A percentile compares a stretch with the other conserved stretches of the same genome.
Conservation (phyloP, 2,329 filamentous ascomycete genomes). For the Talaromyces sp. region DNA sequence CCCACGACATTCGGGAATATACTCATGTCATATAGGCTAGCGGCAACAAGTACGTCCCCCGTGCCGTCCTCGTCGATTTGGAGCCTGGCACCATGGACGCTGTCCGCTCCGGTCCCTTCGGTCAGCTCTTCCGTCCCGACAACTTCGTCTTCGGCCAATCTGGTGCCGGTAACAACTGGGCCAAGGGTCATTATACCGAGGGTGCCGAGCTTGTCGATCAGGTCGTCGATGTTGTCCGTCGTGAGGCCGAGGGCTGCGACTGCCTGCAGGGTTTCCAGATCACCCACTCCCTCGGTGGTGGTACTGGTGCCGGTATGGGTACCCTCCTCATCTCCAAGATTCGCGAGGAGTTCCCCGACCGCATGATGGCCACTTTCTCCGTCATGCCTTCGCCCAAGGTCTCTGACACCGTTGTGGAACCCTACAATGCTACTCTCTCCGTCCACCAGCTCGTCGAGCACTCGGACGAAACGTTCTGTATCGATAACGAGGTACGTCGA, state of each 20-base stretch:
- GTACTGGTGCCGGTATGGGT: constrained; percentile 99
- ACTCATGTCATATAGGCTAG: constrained; percentile 60
- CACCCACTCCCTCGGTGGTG: constrained; percentile 99
- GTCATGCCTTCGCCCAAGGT: constrained; percentile 99
- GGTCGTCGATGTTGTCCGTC: constrained; percentile 95
- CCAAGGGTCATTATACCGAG: constrained; percentile 99
- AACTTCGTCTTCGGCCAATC: constrained; percentile 99
- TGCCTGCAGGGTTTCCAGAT: constrained; percentile 99
- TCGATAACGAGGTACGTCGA: constrained; percentile 79
- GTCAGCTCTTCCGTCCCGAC: constrained; percentile 98
- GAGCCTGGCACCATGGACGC: constrained; percentile 99
- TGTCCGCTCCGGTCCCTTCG: constrained; percentile 95
- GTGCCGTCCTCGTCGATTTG: constrained; percentile 97
- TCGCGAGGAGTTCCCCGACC: constrained; percentile 99
- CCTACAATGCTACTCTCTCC: constrained; percentile 98
- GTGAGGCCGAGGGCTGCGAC: constrained; percentile 97
- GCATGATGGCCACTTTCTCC: constrained; percentile 99
- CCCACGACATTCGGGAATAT: constrained; percentile 3
- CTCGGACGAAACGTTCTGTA: constrained; percentile 99
- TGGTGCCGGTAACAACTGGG: constrained; percentile 99
- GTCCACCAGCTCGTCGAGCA: constrained; percentile 99
- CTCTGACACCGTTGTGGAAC: constrained; percentile 98
- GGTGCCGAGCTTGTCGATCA: constrained; percentile 98
- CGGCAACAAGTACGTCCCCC: constrained; percentile 98
- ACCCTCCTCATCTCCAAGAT: constrained; percentile 99